phyloP scores from a whole-genome alignment of 2,329 filamentous ascomycete genomes.

The Sclerotinia spermophila region DNA sequence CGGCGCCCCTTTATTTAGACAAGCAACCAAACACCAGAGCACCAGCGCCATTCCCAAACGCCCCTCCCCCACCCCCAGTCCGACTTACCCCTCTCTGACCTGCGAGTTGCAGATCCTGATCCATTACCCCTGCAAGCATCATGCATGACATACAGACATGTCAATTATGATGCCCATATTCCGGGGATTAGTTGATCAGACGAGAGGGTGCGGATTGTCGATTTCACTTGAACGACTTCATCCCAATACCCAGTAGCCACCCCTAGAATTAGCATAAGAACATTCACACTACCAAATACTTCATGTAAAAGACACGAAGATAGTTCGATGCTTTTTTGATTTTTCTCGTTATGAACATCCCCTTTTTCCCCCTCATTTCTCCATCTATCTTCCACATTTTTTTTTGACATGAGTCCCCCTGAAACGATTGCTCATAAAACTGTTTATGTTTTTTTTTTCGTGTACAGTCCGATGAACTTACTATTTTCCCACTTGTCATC shows the following conservation, averaged over 20 bases:
- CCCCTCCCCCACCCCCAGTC: not conserved
- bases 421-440: not conserved
- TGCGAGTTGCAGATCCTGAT: too few relatives aligned
- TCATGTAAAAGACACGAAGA: not conserved
- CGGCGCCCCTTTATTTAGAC: too few relatives aligned
- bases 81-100: not conserved
- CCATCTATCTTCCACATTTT: not conserved
- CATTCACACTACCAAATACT: not conserved
- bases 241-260: not conserved
- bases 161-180: not conserved
- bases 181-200: not conserved
- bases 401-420: not conserved
- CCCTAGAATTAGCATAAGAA: not conserved
- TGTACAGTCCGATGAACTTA: not conserved
- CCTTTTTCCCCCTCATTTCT: constrained; percentile 12
- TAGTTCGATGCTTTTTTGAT: too few relatives aligned
- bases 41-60: not conserved
- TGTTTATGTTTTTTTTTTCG: not conserved
- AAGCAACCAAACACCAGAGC: not conserved
- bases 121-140: not conserved
- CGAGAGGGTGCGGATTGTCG: not conserved
- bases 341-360: not conserved
- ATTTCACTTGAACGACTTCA: not conserved
- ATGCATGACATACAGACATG: not conserved
- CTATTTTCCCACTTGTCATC: not conserved